Base-by-base conservation (phyloP, 2,329 filamentous ascomycete species). In the Pseudofabraea citricarpa region DNA sequence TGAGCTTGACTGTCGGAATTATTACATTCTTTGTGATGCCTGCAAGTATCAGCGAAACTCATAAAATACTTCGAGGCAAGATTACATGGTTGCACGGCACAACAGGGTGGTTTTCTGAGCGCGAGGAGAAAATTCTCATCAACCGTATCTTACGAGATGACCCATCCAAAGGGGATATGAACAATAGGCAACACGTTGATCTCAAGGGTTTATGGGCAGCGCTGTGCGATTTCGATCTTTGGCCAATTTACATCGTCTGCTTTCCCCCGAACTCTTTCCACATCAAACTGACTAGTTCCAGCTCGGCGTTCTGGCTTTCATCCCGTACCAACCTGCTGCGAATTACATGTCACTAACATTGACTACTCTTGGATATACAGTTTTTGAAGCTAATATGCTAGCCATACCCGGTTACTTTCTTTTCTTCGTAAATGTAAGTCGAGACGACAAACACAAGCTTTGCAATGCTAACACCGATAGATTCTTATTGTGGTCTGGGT, bases 91-190 rank as follows among this genome's bases (percentile, higher is more conserved):
- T 84, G 57, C 73, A 60, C 12, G 77, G 81, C 47, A 70, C 62
- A 19, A 79, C 85, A 57, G 78, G 16, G 13, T 24, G 20, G 15
- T 22, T n/a, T 29, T 12, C 32, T 18, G 21, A 23, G 3, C 5
- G 33, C 3, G 78, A 81, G 43, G 75, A 81, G 56, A 79, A 79
- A 52, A 82, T 84, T 46, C 75, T 84, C 64, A 78, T 83, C 8
- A 83, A 83, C 53, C 73, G 73, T 23, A 67, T 81, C 26, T 48
- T 62, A 23, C 68, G 75, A 6, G 75, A 79, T 43, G 75, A 75
- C 43, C 73, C 73, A 5, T 63, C 63, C 4, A 72, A 72, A 38
- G 42, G 45, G 8, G 41, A 45, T 31, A 74, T 76, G 68, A 64
- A 72, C 46, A 75, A 74, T 42, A 64, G 71, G 35, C 65, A 73